Base-by-base conservation (phyloP, 2,329 filamentous ascomycete species). In the Teratosphaeria zuluensis region DNA sequence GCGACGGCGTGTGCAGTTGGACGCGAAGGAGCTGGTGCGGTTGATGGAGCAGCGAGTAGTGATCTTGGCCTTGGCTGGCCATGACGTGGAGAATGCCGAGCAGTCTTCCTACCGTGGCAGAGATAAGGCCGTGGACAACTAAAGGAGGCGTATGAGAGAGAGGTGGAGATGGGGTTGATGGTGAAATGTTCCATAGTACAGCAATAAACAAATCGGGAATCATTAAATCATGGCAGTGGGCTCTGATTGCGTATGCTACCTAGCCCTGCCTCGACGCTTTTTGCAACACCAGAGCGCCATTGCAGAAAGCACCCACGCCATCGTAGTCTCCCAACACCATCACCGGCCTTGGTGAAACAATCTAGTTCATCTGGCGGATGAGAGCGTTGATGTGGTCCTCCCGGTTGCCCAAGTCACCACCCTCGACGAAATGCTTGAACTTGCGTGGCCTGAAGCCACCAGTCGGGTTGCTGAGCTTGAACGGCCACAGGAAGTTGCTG, bases 401-500 rank as follows among this genome's bases (percentile, higher is more conserved):
- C 69, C 94, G 89, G 86, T 99, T 97, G 77, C 94, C 94, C 71
- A 95, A 82, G 80, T 99, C 94, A 87, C 94, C 94, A 80, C 92
- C 94, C 84, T 96, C 89, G 65, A 97, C 89, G 82, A 90, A 97
- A 84, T 97, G 92, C 84, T 91, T 94, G 87, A 97, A 97, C 84
- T 97, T 99, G 81, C 94, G 85, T 72, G 88, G 80, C 71, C 88
- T 88, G 90, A 97, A 99, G 67, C 94, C 92, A 77, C 94, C 94
- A 71, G 81, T 97, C 75, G 94, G 94, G 86, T 95, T 96, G 85
- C 86, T 91, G 70, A 99, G 89, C 89, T 99, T 97, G 87, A 99
- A 99, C 76, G 94, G 94, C 94, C 94, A 99, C 70, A 97, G 82
- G 87, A 97, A 97, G 88, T 97, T 99, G 82, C 87, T 85, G 73